These are phyloP conservation scores for Tilletia setariae DNA, from an alignment of 1,284 basidiomycete genomes.

Conservation along the genomic window DNA sequence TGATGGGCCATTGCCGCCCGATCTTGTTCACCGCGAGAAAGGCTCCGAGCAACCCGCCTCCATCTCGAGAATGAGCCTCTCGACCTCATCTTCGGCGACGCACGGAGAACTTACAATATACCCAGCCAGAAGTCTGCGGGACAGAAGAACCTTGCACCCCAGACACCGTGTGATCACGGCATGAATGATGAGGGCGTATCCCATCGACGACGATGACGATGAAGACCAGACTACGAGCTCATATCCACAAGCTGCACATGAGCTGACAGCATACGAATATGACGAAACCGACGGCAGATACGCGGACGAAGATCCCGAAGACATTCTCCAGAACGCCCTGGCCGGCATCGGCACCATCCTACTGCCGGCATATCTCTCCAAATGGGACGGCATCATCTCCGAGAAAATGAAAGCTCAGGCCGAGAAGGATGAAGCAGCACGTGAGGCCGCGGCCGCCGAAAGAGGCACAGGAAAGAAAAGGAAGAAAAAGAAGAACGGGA, in stretches of 20 bases:
- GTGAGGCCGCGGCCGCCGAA: neutral
- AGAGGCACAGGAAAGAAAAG: neutral
- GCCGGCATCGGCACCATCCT: neutral
- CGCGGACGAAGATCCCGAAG: neutral
- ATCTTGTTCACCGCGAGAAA: neutral
- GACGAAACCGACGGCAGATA: constrained; percentile 1
- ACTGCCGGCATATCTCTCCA: neutral
- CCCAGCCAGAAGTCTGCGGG: neutral
- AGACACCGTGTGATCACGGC: too few relatives aligned
- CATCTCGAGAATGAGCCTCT: neutral
- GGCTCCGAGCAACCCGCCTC: constrained; percentile 7
- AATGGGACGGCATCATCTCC: neutral
- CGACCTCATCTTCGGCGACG: neutral
- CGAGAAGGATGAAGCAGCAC: neutral
- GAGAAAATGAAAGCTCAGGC: neutral
- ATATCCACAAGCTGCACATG: neutral
- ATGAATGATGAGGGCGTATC: neutral
- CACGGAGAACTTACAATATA: too few relatives aligned
- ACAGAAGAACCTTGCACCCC: too few relatives aligned
- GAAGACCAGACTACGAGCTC: neutral
- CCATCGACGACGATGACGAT: constrained; percentile 9
- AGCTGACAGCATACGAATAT: neutral
- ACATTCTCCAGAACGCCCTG: neutral
- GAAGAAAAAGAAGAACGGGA: neutral
- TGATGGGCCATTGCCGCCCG: too few relatives aligned